Base-by-base conservation (phyloP, 768 basidiomycete genomes). In the Gelatoporia subvermispora region DNA sequence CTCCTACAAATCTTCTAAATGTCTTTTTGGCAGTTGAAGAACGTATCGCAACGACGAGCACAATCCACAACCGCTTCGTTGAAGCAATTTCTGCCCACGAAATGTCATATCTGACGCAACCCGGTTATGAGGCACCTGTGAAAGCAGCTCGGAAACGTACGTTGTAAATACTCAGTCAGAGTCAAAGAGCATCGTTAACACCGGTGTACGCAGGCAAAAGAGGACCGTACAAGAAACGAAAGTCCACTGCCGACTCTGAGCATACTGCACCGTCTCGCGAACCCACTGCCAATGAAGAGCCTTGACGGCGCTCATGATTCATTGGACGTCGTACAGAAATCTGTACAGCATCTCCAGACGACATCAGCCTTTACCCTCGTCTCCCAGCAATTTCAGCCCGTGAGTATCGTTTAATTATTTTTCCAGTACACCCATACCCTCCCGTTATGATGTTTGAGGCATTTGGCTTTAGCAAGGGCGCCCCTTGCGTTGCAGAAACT, bases 391-490 rank as follows among this genome's bases (percentile, higher is more conserved):
- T 16, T 23, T 5, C 16, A 35, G 17, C 20, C n/a, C 24, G 62
- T 73, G 49, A 61, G 56, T 56, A 2, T 41, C 20, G 40, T 22
- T 44, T 38, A 39, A 28, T 18, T 50, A 37, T 24, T 2, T 25
- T 52, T 40, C 42, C 42, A 22, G 36, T 35, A 39, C n/a, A 5
- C 28, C 13, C 8, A n/a, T 40, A 16, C 22, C 36, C 40, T 13
- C 15, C 25, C 22, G 41, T 50, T 54, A 80, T 84, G 86, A 88
- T 88, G 85, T 83, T 85, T 86, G 86, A 88, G 86, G 86, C 86
- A 88, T 88, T 88, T 88, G 85, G 86, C 86, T 88, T 88, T 87
- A 88, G 85, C 78, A 71, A 76, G 74, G 53, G 48, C 40, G 20
- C 10, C 28, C 62, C 62, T 72, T 77, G 76, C 79, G 72, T 68